Base-by-base conservation (phyloP, 75 land plant genomes). In the Selaginella moellendorffii region DNA sequence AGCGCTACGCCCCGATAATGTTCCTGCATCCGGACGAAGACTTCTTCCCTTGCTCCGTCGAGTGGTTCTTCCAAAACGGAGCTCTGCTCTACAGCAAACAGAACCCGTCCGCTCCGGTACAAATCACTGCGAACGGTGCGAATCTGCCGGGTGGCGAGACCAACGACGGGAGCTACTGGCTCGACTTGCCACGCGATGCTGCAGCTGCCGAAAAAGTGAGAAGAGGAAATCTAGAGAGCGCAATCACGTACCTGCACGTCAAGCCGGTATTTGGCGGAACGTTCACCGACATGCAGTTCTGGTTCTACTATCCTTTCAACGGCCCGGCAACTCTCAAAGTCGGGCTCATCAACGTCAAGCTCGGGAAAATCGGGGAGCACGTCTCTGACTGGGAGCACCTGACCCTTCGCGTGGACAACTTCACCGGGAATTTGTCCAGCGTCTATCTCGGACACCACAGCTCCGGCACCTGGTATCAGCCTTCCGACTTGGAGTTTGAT, bases 271-370 rank as follows among this genome's bases (percentile, higher is more conserved):
- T 81, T 0, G n/a, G 91, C 0, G 83, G 61, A 0, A 81, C 87
- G 0, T 77, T 67, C 69, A 87, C 87, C 8, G 96, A 90, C 69
- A 25, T 89, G 0, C 80, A 68, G 19, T 59, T 76, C 1, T 89
- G 90, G 90, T 17, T 86, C 14, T 89, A 81, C 65, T 86, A 64
- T 73, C 92, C 96, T 0, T 90, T 86, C 74, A 90, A 90, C 52
- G 96, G 96, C 1, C 79, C 84, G 0, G 77, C 76, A 17, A 79
- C 70, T 29, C 87, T 86, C 1, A 90, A 81, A 60, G 65, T 90
- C 10, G 76, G 65, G 63, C 9, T 70, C 1, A 42, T 86, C 1
- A 70, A 72, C 24, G 29, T 90, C n/a, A 30, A 77, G 21, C 74
- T 90, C 2, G 83, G 85, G n/a, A 79, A 68, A 46, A 75, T 86